Percentiles rank a stretch among this genome's conserved stretches.
Conservation (phyloP, 805 yeast genomes). For the Hermanozyma aechmeae region DNA sequence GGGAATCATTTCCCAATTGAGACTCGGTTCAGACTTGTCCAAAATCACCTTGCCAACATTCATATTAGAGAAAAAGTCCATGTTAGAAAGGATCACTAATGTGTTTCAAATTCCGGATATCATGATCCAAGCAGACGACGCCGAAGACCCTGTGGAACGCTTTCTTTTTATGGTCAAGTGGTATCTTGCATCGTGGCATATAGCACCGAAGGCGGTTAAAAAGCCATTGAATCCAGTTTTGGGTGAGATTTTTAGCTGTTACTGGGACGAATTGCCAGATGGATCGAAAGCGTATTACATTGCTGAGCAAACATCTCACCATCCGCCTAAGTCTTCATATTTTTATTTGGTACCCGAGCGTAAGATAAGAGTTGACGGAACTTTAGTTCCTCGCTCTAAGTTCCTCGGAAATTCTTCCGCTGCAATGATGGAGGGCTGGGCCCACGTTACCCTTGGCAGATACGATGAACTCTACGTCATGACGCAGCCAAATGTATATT, state of each 20-base stretch:
- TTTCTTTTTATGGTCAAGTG: constrained; percentile 72
- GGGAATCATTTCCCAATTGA: constrained; percentile 82
- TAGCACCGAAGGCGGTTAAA: constrained; percentile 96
- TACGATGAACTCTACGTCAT: constrained; percentile 64
- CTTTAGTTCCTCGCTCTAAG: constrained; percentile 75
- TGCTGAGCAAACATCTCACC: constrained; percentile 94
- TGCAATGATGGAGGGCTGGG: constrained; percentile 91
- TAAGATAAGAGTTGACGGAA: constrained; percentile 81
- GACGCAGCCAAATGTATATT: constrained; percentile 95
- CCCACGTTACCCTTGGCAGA: constrained; percentile 60
- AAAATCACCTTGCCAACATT: constrained; percentile 93
- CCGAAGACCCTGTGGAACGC: constrained; percentile 52
- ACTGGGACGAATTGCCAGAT: constrained; percentile 78
- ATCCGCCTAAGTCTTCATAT: constrained; percentile 96
- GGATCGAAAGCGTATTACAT: constrained; percentile 68
- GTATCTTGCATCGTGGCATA: constrained; percentile 96
- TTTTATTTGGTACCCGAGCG: constrained; percentile 79
- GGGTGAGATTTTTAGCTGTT: constrained; percentile 85
- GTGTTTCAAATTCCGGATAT: constrained; percentile 74
- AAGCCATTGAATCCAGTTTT: constrained; percentile 93
- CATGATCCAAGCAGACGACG: constrained; percentile 56
- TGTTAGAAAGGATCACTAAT: constrained; percentile 93
- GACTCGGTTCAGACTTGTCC: constrained; percentile 87
- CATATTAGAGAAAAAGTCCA: constrained; percentile 86
- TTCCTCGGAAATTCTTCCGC: constrained; percentile 96